phyloP scores from a whole-genome alignment of 257 asterid genomes.

The Lycium barbarum region DNA sequence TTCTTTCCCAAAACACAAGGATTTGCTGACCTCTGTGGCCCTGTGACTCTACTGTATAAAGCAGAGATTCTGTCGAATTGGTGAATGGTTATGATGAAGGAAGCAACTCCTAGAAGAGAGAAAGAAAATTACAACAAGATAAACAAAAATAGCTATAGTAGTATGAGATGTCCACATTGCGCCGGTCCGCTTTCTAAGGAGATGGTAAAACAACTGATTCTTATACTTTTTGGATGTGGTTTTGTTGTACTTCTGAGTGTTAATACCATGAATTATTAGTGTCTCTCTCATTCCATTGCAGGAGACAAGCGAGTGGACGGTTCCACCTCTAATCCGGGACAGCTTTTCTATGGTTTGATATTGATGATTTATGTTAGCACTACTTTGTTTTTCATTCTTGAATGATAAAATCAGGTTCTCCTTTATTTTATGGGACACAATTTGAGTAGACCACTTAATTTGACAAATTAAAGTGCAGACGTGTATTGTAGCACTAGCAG shows the following conservation, averaged over 20 bases:
- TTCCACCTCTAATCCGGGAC: conserved; percentile 81
- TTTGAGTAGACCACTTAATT: conserved; percentile 9
- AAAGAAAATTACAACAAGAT: neutral
- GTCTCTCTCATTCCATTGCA: conserved; percentile 35
- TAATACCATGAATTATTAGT: neutral
- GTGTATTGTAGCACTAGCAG: neutral
- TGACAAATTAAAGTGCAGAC: neutral
- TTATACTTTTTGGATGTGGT: neutral
- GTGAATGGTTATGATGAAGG: conserved; percentile 19
- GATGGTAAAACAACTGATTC: conserved; percentile 49
- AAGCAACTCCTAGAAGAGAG: conserved; percentile 21
- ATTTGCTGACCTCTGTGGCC: neutral
- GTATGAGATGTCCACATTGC: conserved; percentile 70
- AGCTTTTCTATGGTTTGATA: conserved; percentile 83
- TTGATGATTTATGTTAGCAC: neutral
- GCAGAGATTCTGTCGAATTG: neutral
- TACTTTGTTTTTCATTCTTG: neutral
- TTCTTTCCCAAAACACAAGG: neutral
- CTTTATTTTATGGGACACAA: neutral
- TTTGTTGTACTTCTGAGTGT: neutral
- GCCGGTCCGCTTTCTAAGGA: conserved; percentile 85
- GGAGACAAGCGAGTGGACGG: conserved; percentile 89
- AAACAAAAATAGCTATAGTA: conserved; percentile 5
- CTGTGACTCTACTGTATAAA: neutral
- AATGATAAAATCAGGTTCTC: neutral